Evolutionary conservation across 2,329 filamentous ascomycete genomes (phyloP).

Genomic region (Trichoderma lentiforme): DNA sequence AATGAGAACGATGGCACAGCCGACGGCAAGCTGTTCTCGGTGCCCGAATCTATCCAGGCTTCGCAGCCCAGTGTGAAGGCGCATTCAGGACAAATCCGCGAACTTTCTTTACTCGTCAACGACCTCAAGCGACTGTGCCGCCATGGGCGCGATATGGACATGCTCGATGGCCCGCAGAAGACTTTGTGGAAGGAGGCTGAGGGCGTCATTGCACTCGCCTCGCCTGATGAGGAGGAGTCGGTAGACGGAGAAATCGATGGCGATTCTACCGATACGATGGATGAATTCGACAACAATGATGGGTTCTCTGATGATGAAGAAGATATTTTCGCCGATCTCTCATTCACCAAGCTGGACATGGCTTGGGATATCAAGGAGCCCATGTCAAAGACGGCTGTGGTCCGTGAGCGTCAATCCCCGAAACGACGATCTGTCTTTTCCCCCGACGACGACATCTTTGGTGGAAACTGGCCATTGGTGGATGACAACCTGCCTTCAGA

Average conservation of each 20-base stretch:
- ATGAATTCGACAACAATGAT: conserved; percentile 40
- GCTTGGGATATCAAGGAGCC: conserved; percentile 42
- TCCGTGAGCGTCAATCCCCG: conserved; percentile 51
- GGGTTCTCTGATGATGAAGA: conserved; percentile 41
- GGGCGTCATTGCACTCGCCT: conserved; percentile 81
- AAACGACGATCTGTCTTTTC: conserved; percentile 61
- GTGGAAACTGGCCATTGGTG: conserved; percentile 44
- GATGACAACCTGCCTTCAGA: conserved; percentile 37
- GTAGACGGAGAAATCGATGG: conserved; percentile 39
- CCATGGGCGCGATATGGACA: conserved; percentile 64
- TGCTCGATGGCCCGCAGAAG: conserved; percentile 58
- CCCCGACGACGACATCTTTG: conserved; percentile 65
- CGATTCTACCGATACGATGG: conserved; percentile 39
- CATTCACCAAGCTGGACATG: conserved; percentile 43
- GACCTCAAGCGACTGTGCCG: conserved; percentile 75
- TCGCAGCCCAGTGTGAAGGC: conserved; percentile 78
- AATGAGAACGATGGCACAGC: conserved; percentile 35
- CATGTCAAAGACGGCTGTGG: conserved; percentile 50
- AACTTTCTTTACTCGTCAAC: conserved; percentile 77
- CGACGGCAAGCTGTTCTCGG: conserved; percentile 33
- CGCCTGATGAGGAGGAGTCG: conserved; percentile 50
- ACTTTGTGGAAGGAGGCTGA: conserved; percentile 77
- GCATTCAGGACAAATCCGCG: conserved; percentile 78
- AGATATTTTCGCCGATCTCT: conserved; percentile 46
- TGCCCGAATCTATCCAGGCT: conserved; percentile 75